Conservation (phyloP, 1,284 basidiomycete species). For the Lignosus rhinocerotis region DNA sequence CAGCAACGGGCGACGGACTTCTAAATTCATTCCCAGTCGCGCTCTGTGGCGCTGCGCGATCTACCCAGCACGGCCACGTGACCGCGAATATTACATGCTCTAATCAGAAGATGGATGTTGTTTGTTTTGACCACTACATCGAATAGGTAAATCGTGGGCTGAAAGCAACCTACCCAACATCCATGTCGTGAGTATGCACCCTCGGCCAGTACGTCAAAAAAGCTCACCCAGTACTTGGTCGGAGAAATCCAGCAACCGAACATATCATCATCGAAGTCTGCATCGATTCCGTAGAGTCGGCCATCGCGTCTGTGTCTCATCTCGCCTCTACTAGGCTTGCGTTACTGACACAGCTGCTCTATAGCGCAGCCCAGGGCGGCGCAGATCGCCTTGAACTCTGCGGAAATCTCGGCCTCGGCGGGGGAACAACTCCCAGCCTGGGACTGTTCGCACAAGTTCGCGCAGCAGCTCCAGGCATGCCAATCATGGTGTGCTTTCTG, state of each 20-base stretch:
- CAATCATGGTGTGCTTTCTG: conserved; percentile 61
- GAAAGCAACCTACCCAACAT: neutral
- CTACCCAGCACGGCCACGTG: conserved; percentile 18
- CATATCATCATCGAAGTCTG: conserved; percentile 66
- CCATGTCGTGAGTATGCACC: neutral
- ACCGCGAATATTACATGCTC: conserved; percentile 3
- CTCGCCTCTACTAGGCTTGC: neutral
- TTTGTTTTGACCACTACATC: neutral
- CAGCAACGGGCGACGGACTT: neutral
- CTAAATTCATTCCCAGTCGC: too few species aligned
- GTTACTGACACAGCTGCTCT: neutral
- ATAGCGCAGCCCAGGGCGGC: conserved; percentile 66
- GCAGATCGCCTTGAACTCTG: conserved; percentile 82
- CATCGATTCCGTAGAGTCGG: conserved; percentile 77
- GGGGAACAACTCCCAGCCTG: conserved; percentile 76
- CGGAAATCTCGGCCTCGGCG: conserved; percentile 66
- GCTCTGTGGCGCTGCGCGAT: neutral
- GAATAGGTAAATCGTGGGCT: neutral
- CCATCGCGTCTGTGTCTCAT: conserved; percentile 53
- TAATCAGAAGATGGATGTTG: neutral
- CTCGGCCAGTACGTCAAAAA: neutral
- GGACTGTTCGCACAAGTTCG: conserved; percentile 65
- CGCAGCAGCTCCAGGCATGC: conserved; percentile 44
- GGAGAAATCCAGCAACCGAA: conserved; percentile 1
- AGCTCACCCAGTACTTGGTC: neutral